These are phyloP conservation scores for Eurotiales sp. DNA, from an alignment of 2,329 filamentous ascomycete species.

Conservation along the genomic window DNA sequence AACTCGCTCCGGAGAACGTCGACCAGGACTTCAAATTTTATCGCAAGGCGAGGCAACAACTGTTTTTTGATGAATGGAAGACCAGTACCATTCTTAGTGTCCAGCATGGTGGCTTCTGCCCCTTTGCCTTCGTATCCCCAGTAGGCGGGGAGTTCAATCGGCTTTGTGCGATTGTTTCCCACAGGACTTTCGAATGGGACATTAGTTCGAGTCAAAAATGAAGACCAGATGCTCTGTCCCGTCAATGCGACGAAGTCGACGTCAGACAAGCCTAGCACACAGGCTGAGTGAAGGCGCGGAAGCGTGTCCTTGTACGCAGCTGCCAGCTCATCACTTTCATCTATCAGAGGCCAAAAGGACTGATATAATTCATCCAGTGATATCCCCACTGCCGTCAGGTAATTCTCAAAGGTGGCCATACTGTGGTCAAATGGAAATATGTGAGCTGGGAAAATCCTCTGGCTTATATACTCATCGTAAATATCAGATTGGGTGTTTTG, in stretches of 20 bases:
- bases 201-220: no score
- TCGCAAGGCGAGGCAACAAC: constrained; percentile 15
- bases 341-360: not conserved
- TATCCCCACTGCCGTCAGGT: not conserved
- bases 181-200: no score
- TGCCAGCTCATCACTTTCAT: not conserved
- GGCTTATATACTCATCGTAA: not conserved
- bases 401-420: not conserved
- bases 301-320: no score
- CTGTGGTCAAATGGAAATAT: constrained; percentile 2
- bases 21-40: not conserved
- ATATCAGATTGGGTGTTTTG: not conserved
- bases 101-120: no score
- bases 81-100: no score
- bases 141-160: no score
- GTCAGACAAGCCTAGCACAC: no score
- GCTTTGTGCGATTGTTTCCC: no score
- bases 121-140: not conserved
- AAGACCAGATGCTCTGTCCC: no score
- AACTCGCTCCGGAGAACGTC: not conserved
- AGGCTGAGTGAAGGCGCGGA: no score
- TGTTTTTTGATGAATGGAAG: constrained; percentile 13
- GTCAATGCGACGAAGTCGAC: no score
- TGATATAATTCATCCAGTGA: not conserved
- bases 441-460: not conserved